Conservation (phyloP, 495 filamentous ascomycete species). For the Neurospora sp. region DNA sequence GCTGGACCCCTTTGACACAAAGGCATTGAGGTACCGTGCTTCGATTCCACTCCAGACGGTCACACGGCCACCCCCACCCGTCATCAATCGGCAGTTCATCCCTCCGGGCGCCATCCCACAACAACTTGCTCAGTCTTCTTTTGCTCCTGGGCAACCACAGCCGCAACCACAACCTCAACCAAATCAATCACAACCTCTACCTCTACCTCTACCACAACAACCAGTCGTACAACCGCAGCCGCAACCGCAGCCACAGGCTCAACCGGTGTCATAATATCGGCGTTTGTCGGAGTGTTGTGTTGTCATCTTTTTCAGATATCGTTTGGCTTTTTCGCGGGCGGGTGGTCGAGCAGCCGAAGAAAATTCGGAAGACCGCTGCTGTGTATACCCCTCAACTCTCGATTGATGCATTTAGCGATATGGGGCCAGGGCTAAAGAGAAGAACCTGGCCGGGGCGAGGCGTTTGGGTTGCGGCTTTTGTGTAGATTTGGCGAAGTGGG, state of each 20-base stretch:
- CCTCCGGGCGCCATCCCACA: not conserved
- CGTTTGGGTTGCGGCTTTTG: conserved; percentile 18
- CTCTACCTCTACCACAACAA: conserved; percentile 1
- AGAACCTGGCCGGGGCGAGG: conserved; percentile 15
- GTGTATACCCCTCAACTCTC: conserved; percentile 21
- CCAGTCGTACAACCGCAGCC: not conserved
- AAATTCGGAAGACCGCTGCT: conserved; percentile 1
- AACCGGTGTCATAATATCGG: conserved; percentile 2
- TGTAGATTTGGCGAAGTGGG: conserved; percentile 13
- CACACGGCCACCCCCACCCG: not conserved
- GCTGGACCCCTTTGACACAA: conserved; percentile 59
- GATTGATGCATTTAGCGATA: conserved; percentile 25
- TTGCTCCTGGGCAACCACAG: conserved; percentile 2
- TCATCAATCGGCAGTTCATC: not conserved
- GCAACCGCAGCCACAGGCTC: conserved; percentile 5
- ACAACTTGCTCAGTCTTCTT: not conserved
- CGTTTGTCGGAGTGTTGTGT: not conserved
- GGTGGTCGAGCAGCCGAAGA: conserved; percentile 1
- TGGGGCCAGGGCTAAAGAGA: conserved; percentile 8
- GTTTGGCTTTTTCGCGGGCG: not conserved
- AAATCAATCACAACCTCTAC: not conserved
- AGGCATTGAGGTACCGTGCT: conserved; percentile 62
- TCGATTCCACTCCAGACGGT: conserved; percentile 46
- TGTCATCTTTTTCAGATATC: not conserved
- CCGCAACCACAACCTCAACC: conserved; percentile 12